Evolutionary conservation across 2,329 filamentous ascomycete species (phyloP), one percentile per base, ranked within the genome.

Genomic region (Pseudophaeomoniella oleicola): DNA sequence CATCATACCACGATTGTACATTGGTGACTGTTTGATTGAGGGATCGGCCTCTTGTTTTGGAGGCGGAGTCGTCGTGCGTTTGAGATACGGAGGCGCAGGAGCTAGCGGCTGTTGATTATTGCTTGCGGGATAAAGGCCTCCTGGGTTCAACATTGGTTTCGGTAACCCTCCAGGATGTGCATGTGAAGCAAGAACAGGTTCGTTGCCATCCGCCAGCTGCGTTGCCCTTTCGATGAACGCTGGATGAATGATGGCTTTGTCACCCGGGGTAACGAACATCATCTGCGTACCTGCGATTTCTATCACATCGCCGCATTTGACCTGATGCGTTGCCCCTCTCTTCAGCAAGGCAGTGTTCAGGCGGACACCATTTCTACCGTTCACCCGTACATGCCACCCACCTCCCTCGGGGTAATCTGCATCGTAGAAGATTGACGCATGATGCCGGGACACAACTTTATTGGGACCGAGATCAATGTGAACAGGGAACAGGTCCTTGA

Each of bases 231-330:
- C 72, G 12, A 82, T 69, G 51, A 81, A 86, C 49, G 63, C 72
- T 15, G 69, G 69, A 50, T 81, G 73, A 41, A 92, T 77, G 33
- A 72, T 67, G 16, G 86, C 67, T 16, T 74, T 72, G 38, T 82
- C 78, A 16, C 75, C 75, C 1, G 90, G 88, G n/a, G 93, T 73
- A 34, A 94, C 84, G 58, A 98, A 98, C 68, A 96, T 88, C 90
- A 98, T 98, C 63, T 98, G 88, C 1, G 90, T 82, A 37, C 83
- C 83, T 48, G 81, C 81, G 51, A 96, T 83, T 52, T 94, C 86
- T 39, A 98, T 78, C 31, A 96, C 84, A 54, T 88, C 79, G 39
- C 90, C 90, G 49, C 87, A 94, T 30, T 75, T 74, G 16, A 98
- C 69, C 18, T 73, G 63, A 19, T 75, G 71, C 22, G 74, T 69